These are phyloP conservation scores for Fonsecaea nubica DNA, from an alignment of 2,329 filamentous ascomycete genomes.

Conservation along the genomic window DNA sequence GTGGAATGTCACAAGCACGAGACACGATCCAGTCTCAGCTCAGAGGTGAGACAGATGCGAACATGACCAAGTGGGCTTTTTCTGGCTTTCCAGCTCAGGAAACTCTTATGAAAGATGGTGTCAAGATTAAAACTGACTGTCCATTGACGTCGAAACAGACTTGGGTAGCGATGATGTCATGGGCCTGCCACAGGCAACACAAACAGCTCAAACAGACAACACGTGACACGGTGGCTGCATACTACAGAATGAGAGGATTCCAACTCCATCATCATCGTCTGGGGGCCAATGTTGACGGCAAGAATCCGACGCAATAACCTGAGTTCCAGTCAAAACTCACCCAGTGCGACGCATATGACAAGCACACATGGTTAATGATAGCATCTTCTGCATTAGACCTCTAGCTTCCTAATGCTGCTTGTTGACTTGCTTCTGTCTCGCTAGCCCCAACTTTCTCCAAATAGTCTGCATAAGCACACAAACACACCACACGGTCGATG, in stretches of 20 bases:
- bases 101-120: neutral
- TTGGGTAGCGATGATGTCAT: slow-evolving; percentile 6
- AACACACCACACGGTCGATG: neutral
- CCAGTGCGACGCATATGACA: neutral
- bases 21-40: neutral
- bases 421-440: slow-evolving; percentile 3
- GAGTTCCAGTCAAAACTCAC: neutral
- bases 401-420: neutral
- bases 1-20: slow-evolving; percentile 4
- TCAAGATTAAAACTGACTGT: neutral
- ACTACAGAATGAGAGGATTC: neutral
- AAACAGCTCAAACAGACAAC: neutral
- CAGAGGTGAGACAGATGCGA: slow-evolving; percentile 10
- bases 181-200: neutral
- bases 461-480: slow-evolving; percentile 13
- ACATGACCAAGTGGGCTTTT: neutral
- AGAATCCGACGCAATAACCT: neutral
- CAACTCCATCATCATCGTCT: neutral
- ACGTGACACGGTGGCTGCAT: neutral
- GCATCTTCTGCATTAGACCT: neutral
- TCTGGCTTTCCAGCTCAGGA: neutral
- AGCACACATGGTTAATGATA: neutral
- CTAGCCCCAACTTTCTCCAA: slow-evolving; percentile 4
- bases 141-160: slow-evolving; percentile 8
- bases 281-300: neutral